These are phyloP conservation scores for Salvia rosmarinus DNA, from an alignment of 257 asterid species.

Conservation along the genomic window DNA sequence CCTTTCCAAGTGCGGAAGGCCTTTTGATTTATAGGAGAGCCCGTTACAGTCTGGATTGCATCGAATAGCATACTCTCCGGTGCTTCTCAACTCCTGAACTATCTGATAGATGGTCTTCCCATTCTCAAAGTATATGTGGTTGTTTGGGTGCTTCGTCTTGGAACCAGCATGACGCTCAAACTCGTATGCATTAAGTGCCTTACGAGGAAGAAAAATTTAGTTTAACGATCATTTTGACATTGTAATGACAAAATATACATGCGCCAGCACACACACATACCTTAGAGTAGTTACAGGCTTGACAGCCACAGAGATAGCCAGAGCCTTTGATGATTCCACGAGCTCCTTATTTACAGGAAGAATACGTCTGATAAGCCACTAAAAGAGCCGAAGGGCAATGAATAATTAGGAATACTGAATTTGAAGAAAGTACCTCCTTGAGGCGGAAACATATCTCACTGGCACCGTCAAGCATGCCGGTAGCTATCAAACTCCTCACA, in stretches of 20 bases:
- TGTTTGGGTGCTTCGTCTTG: conserved; percentile 96
- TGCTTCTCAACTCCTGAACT: conserved; percentile 90
- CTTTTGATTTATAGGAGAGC: conserved; percentile 90
- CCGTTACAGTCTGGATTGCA: conserved; percentile 79
- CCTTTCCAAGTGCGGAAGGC: conserved; percentile 98
- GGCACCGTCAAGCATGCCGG: conserved; percentile 97
- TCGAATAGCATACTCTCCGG: conserved; percentile 77
- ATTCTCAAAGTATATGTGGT: conserved; percentile 86
- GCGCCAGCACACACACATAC: conserved; percentile 40
- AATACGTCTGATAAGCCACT: conserved; percentile 37
- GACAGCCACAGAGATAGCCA: conserved; percentile 93
- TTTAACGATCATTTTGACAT: background rate
- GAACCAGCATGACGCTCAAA: conserved; percentile 93
- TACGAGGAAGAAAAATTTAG: background rate
- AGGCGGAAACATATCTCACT: conserved; percentile 71
- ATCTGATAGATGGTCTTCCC: conserved; percentile 94
- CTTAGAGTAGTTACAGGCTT: conserved; percentile 78
- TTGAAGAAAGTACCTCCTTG: conserved; percentile 63
- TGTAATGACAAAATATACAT: background rate
- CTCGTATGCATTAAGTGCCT: conserved; percentile 92
- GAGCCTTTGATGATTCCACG: conserved; percentile 89
- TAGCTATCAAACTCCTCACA: conserved; percentile 90
- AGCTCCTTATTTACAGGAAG: conserved; percentile 63
- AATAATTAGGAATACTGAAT: conserved; percentile 14
- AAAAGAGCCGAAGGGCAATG: conserved; percentile 14